Evolutionary conservation across 352 stramenopile genomes (phyloP).

Genomic region (Plasmopara viticola): DNA sequence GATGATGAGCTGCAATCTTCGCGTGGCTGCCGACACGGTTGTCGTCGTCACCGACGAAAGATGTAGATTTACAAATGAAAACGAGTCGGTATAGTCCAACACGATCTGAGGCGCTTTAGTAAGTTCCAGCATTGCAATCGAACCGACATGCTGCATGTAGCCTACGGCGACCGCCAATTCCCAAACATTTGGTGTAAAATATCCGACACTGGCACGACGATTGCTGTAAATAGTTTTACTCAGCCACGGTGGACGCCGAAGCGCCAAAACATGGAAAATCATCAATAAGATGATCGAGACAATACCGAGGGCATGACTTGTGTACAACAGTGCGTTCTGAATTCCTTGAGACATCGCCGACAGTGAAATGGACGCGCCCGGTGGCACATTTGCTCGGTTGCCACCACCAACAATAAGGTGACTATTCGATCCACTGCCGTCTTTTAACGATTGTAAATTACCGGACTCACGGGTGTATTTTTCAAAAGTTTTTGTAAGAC

Average conservation of each 20-base stretch:
- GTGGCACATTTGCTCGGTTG: constrained; percentile 42
- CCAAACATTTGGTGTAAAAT: constrained; percentile 60
- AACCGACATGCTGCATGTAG: constrained; percentile 70
- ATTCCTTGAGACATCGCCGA: constrained; percentile 33
- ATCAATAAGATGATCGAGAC: constrained; percentile 41
- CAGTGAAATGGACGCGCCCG: constrained; percentile 52
- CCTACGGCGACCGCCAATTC: constrained; percentile 50
- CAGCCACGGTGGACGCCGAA: constrained; percentile 39
- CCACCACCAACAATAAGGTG: constrained; percentile 41
- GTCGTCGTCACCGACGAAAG: constrained; percentile 34
- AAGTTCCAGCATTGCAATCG: constrained; percentile 66
- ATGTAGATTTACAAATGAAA: constrained; percentile 65
- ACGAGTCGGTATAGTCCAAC: constrained; percentile 69
- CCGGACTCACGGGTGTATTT: constrained; percentile 29
- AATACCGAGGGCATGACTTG: constrained; percentile 43
- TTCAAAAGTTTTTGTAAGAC: constrained; percentile 27
- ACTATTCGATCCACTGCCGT: constrained; percentile 21
- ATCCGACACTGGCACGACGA: constrained; percentile 21
- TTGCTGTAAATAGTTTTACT: constrained; percentile 18
- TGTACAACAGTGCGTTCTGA: constrained; percentile 46
- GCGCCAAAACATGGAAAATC: constrained; percentile 51
- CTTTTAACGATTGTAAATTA: constrained; percentile 11
- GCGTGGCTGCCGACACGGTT: constrained; percentile 22
- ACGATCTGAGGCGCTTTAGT: constrained; percentile 72
- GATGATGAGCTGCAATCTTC: constrained; percentile 41